These are phyloP conservation scores for Coemansia sp. DNA, from an alignment of 192 early-diverging fungal species.

Conservation along the genomic window DNA sequence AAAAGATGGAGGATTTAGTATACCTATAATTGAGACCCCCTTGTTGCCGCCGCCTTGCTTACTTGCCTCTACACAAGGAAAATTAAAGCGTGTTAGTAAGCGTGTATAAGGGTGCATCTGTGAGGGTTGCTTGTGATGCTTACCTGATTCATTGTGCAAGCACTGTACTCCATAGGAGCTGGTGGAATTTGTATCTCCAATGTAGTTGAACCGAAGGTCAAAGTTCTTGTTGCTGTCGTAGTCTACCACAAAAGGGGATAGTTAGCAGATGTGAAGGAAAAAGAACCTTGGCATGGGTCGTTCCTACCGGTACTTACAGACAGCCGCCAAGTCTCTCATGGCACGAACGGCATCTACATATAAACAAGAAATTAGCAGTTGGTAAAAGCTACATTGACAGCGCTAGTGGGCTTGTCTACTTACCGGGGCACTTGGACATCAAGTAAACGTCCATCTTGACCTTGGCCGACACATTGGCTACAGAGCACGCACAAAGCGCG, in stretches of 20 bases:
- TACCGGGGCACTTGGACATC: constrained; percentile 51
- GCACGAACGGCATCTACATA: constrained; percentile 35
- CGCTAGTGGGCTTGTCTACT: neutral
- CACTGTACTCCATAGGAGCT: constrained; percentile 35
- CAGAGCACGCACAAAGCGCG: neutral
- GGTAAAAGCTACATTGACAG: neutral
- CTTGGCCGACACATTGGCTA: constrained; percentile 12
- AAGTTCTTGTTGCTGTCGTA: constrained; percentile 34
- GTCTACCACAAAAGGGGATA: constrained; percentile 17
- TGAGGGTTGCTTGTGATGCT: neutral
- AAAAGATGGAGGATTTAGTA: neutral
- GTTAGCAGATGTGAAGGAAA: neutral
- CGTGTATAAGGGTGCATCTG: neutral
- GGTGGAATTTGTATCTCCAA: constrained; percentile 27
- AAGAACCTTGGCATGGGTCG: neutral
- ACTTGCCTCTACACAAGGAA: constrained; percentile 6
- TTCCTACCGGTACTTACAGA: constrained; percentile 33
- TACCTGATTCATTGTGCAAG: constrained; percentile 40
- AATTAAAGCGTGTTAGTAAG: neutral
- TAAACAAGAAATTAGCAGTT: neutral
- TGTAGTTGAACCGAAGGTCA: constrained; percentile 41
- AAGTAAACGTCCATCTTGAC: constrained; percentile 41
- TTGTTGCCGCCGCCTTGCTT: neutral
- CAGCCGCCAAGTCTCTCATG: constrained; percentile 47
- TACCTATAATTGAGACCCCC: neutral